Conservation (phyloP, 73 alveolate genomes). For the Stentor roeselii region DNA sequence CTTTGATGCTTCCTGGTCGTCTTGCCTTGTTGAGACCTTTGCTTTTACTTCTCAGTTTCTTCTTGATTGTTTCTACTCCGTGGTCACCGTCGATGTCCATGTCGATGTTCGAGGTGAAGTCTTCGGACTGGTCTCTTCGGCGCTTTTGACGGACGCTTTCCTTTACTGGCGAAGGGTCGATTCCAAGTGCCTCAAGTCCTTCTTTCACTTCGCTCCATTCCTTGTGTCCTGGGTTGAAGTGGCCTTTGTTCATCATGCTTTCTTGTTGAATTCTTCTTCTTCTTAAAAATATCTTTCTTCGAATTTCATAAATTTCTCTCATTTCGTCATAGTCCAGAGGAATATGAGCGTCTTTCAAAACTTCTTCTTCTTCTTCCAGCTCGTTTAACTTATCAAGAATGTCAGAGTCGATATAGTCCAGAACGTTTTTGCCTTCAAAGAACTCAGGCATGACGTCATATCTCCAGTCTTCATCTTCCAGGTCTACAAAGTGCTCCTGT, state of each 20-base stretch:
- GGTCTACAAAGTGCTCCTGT: conserved; percentile 44
- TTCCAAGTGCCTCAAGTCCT: conserved; percentile 39
- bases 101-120: conserved; percentile 47
- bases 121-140: conserved; percentile 27
- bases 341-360: conserved; percentile 59
- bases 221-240: conserved; percentile 39
- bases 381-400: conserved; percentile 88
- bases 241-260: conserved; percentile 58
- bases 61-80: conserved; percentile 47
- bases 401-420: conserved; percentile 98
- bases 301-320: conserved; percentile 40
- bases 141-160: conserved; percentile 28
- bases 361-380: conserved; percentile 96
- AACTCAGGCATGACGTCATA: conserved; percentile 99
- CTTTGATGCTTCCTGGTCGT: conserved; percentile 66
- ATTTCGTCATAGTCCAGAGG: conserved; percentile 42
- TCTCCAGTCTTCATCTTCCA: conserved; percentile 89
- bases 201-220: conserved; percentile 56
- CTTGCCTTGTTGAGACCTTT: conserved; percentile 55
- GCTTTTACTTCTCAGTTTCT: conserved; percentile 50
- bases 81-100: conserved; percentile 58
- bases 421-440: conserved; percentile 98
- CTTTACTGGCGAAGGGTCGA: conserved; percentile 31
- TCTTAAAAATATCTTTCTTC: conserved; percentile 41
- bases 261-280: conserved; percentile 56